Percentiles rank a stretch among this genome's conserved stretches.
Evolutionary conservation across 768 basidiomycete species (phyloP).

Genomic region (Suillus lakei): DNA sequence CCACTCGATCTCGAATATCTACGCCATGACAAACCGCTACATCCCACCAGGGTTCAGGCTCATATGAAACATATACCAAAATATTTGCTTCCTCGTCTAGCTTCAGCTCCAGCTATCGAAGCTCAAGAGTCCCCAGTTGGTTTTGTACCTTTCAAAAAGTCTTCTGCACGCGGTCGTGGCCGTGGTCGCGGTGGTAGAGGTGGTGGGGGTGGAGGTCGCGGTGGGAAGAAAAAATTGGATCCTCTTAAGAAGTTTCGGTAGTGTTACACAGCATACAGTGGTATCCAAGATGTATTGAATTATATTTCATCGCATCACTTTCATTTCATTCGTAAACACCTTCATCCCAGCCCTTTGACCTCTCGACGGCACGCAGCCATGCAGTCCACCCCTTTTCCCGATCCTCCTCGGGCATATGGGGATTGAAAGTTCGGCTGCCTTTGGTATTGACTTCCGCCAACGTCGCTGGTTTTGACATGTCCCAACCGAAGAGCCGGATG

Average conservation of each 20-base stretch:
- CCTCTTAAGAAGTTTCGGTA: conserved; percentile 78
- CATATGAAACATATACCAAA: conserved; percentile 97
- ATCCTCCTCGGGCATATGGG: conserved; percentile 54
- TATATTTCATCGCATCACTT: neutral
- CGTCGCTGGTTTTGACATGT: conserved; percentile 82
- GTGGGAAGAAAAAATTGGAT: conserved; percentile 81
- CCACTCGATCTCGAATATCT: conserved; percentile 91
- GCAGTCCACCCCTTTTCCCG: conserved; percentile 71
- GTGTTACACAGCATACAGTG: neutral
- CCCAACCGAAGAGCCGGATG: conserved; percentile 89
- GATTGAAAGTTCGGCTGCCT: conserved; percentile 73
- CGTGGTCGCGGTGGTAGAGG: conserved; percentile 54
- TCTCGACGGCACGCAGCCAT: conserved; percentile 90
- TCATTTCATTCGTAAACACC: conserved; percentile 39
- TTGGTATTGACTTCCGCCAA: conserved; percentile 86
- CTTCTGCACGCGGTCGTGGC: conserved; percentile 49
- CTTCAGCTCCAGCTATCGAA: conserved; percentile 47
- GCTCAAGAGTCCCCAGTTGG: conserved; percentile 44
- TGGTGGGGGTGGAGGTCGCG: conserved; percentile 41
- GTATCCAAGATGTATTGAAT: neutral
- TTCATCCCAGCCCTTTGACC: conserved; percentile 83
- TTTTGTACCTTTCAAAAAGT: conserved; percentile 79
- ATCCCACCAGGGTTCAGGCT: conserved; percentile 86
- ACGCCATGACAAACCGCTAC: conserved; percentile 92
- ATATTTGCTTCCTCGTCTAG: conserved; percentile 86